Conservation (phyloP, 1,139 yeast genomes). For the Chernovozyma aurita region DNA sequence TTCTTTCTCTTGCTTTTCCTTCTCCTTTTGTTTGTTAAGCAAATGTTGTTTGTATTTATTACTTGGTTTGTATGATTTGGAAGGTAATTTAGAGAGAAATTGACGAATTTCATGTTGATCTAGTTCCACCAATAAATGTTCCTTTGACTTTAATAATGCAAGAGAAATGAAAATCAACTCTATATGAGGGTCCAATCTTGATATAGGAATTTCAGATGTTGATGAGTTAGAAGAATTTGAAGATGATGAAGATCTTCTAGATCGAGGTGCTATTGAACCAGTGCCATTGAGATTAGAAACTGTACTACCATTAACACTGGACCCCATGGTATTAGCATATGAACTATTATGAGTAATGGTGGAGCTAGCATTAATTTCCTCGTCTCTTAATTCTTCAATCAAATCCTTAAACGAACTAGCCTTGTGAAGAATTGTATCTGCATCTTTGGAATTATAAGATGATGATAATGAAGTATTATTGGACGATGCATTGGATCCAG, state of each 20-base stretch:
- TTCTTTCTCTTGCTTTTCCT: slow-evolving; percentile 7
- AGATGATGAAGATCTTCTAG: slow-evolving; percentile 15
- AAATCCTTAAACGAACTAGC: slow-evolving; percentile 31
- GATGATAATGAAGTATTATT: slow-evolving; percentile 3
- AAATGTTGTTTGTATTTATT: slow-evolving; percentile 29
- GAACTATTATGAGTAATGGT: slow-evolving; percentile 5
- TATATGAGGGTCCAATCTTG: slow-evolving; percentile 70
- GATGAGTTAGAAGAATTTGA: slow-evolving; percentile 8
- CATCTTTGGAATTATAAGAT: slow-evolving; percentile 1
- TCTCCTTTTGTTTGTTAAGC: slow-evolving; percentile 20
- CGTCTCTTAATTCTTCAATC: slow-evolving; percentile 15
- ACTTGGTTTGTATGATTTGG: slow-evolving; percentile 33
- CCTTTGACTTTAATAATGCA: slow-evolving; percentile 77
- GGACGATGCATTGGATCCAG: neutral
- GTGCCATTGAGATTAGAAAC: neutral
- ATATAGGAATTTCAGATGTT: slow-evolving; percentile 45
- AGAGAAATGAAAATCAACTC: slow-evolving; percentile 74
- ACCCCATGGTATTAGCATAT: neutral
- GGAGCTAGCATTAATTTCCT: neutral
- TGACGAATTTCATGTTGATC: slow-evolving; percentile 90
- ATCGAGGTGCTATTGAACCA: slow-evolving; percentile 14
- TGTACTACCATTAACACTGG: neutral
- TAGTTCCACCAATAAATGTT: slow-evolving; percentile 71
- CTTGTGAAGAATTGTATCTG: slow-evolving; percentile 6
- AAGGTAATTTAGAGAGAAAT: slow-evolving; percentile 55